These are phyloP conservation scores for Mortierella alpina DNA, from an alignment of 192 early-diverging fungal species.

Conservation along the genomic window DNA sequence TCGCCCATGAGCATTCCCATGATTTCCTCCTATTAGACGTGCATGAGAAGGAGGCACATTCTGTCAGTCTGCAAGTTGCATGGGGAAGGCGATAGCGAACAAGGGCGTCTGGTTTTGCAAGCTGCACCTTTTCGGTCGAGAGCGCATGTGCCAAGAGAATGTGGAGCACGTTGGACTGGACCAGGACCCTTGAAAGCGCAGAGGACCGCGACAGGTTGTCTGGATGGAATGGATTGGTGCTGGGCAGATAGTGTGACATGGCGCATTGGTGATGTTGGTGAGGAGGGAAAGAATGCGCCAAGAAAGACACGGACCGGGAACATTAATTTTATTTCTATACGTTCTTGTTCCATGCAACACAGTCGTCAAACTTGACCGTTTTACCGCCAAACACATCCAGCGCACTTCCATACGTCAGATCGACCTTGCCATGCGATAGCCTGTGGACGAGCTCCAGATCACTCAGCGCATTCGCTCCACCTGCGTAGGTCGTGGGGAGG, in stretches of 20 bases:
- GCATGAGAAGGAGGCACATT: neutral
- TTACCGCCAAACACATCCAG: constrained; percentile 97
- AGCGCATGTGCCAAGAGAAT: constrained; percentile 59
- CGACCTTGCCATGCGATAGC: constrained; percentile 85
- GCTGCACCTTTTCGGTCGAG: constrained; percentile 60
- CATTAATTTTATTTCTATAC: too few species aligned
- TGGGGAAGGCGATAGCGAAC: too few species aligned
- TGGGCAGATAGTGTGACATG: constrained; percentile 15
- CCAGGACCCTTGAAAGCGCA: constrained; percentile 47
- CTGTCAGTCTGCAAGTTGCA: too few species aligned
- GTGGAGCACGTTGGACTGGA: constrained; percentile 58
- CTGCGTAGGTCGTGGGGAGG: constrained; percentile 96
- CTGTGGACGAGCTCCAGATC: constrained; percentile 85
- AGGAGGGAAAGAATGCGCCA: neutral
- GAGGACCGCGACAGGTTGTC: constrained; percentile 50
- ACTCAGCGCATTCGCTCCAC: constrained; percentile 77
- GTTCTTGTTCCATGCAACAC: constrained; percentile 75
- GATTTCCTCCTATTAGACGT: constrained; percentile 58
- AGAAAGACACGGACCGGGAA: too few species aligned
- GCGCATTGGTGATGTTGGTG: neutral
- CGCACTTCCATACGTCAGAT: constrained; percentile 96
- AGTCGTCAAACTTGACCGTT: constrained; percentile 83
- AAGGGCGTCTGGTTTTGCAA: neutral
- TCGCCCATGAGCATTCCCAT: constrained; percentile 67
- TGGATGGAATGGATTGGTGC: constrained; percentile 46